A percentile compares a stretch with the other conserved stretches of the same genome.
phyloP scores from a whole-genome alignment of 768 basidiomycete species.

The Kwoniella bestiolae region DNA sequence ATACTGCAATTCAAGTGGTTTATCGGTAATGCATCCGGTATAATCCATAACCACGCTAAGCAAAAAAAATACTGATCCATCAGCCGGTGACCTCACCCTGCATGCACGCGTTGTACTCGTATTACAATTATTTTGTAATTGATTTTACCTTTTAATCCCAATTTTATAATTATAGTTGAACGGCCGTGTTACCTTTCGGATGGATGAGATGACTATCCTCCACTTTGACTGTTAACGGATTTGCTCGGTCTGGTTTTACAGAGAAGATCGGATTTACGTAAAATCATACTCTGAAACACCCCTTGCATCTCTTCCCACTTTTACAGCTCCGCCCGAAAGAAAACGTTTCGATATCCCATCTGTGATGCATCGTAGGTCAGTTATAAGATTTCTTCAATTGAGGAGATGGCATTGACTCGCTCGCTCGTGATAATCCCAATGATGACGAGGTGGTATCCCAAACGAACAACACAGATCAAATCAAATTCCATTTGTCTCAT shows the following conservation, averaged over 20 bases:
- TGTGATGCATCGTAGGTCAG: too few relatives aligned
- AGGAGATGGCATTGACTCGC: neutral
- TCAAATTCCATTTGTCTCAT: neutral
- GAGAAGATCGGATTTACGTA: neutral
- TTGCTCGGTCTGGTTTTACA: neutral
- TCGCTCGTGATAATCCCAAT: neutral
- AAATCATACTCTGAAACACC: neutral
- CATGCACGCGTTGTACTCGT: too few relatives aligned
- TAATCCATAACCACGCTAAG: neutral
- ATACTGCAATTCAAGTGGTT: too few relatives aligned
- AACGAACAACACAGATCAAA: too few relatives aligned
- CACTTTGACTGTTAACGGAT: too few relatives aligned
- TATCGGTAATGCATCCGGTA: neutral
- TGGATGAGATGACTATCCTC: neutral
- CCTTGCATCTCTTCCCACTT: too few relatives aligned
- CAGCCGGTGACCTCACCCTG: neutral
- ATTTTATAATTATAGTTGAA: neutral
- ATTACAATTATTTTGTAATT: too few relatives aligned
- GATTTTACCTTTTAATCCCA: neutral
- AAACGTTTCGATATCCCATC: too few relatives aligned
- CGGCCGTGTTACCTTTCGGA: neutral
- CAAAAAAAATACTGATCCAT: neutral
- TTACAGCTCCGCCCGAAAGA: neutral
- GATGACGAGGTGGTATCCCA: neutral
- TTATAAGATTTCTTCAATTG: too few relatives aligned